Evolutionary conservation across 179 eudicot species (phyloP).

Genomic region (Monotropa hypopitys): DNA sequence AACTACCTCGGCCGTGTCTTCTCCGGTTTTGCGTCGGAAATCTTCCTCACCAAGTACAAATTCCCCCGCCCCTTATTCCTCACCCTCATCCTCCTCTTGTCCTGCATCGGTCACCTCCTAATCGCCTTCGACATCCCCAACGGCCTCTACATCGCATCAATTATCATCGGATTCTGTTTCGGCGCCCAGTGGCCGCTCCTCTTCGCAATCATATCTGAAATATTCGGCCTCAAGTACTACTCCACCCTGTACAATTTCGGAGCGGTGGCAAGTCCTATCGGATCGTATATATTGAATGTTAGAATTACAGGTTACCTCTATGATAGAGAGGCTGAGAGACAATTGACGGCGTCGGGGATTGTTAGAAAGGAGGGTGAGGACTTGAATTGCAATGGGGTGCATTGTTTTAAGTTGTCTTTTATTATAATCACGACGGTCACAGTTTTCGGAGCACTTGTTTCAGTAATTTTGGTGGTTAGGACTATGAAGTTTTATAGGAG

Average conservation of each 20-base stretch:
- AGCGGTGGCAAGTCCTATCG: slow-evolving; percentile 30
- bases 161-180: slow-evolving; percentile 31
- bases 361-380: slow-evolving; percentile 10
- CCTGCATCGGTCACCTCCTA: slow-evolving; percentile 16
- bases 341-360: slow-evolving; percentile 14
- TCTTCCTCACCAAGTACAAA: slow-evolving; percentile 10
- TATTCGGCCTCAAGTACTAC: slow-evolving; percentile 36
- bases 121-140: slow-evolving; percentile 15
- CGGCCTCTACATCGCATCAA: slow-evolving; percentile 21
- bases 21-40: slow-evolving; percentile 14
- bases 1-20: slow-evolving; percentile 14
- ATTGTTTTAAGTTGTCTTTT: slow-evolving; percentile 24
- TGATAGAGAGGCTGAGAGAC: slow-evolving; percentile 27
- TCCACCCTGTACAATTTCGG: slow-evolving; percentile 35
- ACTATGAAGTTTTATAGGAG: slow-evolving; percentile 29
- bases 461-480: slow-evolving; percentile 25
- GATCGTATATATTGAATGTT: slow-evolving; percentile 26
- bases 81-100: slow-evolving; percentile 14
- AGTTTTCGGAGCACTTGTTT: slow-evolving; percentile 20
- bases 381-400: slow-evolving; percentile 20
- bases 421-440: slow-evolving; percentile 20
- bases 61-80: slow-evolving; percentile 21
- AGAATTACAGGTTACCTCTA: slow-evolving; percentile 26
- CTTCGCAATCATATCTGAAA: slow-evolving; percentile 31
- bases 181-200: slow-evolving; percentile 41